Percentiles rank a stretch among this genome's conserved stretches.
These are phyloP conservation scores for Starmera stellimalicola DNA, from an alignment of 1,139 yeast species.

Conservation along the genomic window DNA sequence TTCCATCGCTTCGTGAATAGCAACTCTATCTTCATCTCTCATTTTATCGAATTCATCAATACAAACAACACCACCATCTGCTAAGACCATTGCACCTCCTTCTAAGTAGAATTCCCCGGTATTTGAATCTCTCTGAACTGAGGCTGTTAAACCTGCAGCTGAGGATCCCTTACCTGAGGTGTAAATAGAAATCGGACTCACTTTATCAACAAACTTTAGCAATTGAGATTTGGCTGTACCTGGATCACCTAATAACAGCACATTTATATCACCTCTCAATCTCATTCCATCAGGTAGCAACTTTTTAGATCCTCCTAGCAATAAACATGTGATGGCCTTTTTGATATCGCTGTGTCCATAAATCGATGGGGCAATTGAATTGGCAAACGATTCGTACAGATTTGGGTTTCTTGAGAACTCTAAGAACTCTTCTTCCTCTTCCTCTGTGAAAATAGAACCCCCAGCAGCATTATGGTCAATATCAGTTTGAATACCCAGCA, in stretches of 20 bases:
- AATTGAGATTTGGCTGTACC: conserved; percentile 98
- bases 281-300: conserved; percentile 93
- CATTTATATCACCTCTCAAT: conserved; percentile 94
- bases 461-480: conserved; percentile 61
- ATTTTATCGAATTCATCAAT: conserved; percentile 98
- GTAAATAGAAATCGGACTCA: conserved; percentile 88
- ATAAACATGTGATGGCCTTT: conserved; percentile 82
- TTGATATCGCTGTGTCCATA: conserved; percentile 91
- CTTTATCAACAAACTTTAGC: conserved; percentile 88
- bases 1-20: conserved; percentile 99
- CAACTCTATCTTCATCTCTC: conserved; percentile 98
- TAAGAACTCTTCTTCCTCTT: conserved; percentile 88
- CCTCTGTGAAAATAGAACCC: conserved; percentile 68
- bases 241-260: conserved; percentile 89
- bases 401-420: conserved; percentile 75
- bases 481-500: conserved; percentile 80
- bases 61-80: conserved; percentile 99
- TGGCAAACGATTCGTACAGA: conserved; percentile 75
- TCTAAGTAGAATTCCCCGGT: conserved; percentile 90
- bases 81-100: conserved; percentile 99
- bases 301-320: conserved; percentile 93
- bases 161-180: conserved; percentile 99
- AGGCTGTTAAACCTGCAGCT: conserved; percentile 98
- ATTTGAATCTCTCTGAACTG: conserved; percentile 84
- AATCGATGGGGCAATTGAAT: conserved; percentile 92